These are phyloP conservation scores for Straminergon stramineum DNA, from an alignment of 225 moss, liverwort and hornwort species.

Conservation along the genomic window DNA sequence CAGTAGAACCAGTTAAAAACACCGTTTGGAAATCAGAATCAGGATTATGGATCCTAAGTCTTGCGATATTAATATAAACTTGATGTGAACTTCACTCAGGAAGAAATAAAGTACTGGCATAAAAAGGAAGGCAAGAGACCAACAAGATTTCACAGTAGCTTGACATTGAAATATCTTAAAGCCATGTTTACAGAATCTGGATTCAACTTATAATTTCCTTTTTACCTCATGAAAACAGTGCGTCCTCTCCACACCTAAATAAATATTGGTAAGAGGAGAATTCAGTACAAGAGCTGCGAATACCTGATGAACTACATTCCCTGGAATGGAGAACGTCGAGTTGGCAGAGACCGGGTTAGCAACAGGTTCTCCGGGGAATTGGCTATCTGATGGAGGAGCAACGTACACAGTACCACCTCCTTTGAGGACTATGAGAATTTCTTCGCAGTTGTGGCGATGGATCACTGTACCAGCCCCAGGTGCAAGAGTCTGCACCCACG, in stretches of 20 bases:
- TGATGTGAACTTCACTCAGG: background rate
- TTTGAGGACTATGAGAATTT: conserved; percentile 26
- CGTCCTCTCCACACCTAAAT: no score
- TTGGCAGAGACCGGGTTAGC: conserved; percentile 21
- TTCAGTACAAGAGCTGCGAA: no score
- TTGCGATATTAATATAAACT: background rate
- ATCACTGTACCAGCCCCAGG: conserved; percentile 44
- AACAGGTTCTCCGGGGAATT: conserved; percentile 29
- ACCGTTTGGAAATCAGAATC: background rate
- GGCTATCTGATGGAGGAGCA: conserved; percentile 12
- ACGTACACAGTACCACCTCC: conserved; percentile 44
- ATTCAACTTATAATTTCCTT: background rate
- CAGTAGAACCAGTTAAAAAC: background rate
- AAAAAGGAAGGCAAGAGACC: background rate
- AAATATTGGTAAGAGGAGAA: background rate
- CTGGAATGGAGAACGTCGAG: conserved; percentile 36
- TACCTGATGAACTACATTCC: conserved; percentile 57
- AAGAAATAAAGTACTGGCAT: background rate
- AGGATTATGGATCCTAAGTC: background rate
- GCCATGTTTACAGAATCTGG: background rate
- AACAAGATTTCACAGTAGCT: background rate
- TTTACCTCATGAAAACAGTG: background rate
- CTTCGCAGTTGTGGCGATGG: conserved; percentile 58
- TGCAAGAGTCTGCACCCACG: conserved; percentile 42
- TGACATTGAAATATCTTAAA: background rate